A percentile compares a stretch with the other conserved stretches of the same genome.
Evolutionary conservation across 1,284 basidiomycete genomes (phyloP).

Genomic region (Ganoderma lingzhi): DNA sequence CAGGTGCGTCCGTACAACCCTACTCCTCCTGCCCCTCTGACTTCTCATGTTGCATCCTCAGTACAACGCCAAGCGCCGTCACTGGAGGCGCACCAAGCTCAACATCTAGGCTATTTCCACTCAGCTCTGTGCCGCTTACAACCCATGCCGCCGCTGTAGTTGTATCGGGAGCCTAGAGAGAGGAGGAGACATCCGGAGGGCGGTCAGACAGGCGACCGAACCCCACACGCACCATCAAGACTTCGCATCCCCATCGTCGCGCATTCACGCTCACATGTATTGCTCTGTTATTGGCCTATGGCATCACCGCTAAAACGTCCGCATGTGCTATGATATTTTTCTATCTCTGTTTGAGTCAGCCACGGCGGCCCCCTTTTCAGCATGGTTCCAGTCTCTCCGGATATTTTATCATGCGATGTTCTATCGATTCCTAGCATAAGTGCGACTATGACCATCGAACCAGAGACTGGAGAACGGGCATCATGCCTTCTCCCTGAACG

Average conservation of each 20-base stretch:
- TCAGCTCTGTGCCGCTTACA: slow-evolving; percentile 16
- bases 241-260: slow-evolving; percentile 26
- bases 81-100: slow-evolving; percentile 96
- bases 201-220: slow-evolving; percentile 26
- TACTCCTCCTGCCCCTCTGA: not conserved
- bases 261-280: slow-evolving; percentile 39
- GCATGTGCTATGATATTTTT: slow-evolving; percentile 37
- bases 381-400: not conserved
- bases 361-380: not conserved
- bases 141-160: slow-evolving; percentile 28
- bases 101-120: slow-evolving; percentile 72
- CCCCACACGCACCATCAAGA: slow-evolving; percentile 29
- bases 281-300: slow-evolving; percentile 38
- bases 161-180: slow-evolving; percentile 30
- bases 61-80: slow-evolving; percentile 95
- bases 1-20: slow-evolving; percentile 65
- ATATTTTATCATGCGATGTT: not conserved
- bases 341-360: slow-evolving; percentile 6
- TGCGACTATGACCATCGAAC: not conserved
- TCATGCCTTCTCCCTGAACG: not conserved
- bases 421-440: not conserved
- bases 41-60: slow-evolving; percentile 35
- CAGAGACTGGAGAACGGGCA: not conserved
- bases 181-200: slow-evolving; percentile 20
- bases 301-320: slow-evolving; percentile 35